Evolutionary conservation across 768 basidiomycete genomes (phyloP), one percentile per base, ranked within the genome.

Genomic region (Leccinum rimulosum): DNA sequence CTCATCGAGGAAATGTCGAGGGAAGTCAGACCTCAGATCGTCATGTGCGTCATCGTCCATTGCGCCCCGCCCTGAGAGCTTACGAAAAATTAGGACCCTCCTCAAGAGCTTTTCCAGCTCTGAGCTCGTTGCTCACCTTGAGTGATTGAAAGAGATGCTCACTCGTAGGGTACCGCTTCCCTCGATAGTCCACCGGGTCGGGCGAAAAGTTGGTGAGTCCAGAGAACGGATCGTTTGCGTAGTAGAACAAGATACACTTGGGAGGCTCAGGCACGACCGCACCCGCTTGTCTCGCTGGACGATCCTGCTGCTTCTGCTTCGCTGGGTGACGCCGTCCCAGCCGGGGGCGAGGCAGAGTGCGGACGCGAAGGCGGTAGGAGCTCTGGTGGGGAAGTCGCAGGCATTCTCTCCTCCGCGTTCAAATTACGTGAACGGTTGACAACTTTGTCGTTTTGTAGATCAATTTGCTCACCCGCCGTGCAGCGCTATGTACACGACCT

Each of bases 111-210:
- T 33, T 40, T 6, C 38, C 38, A 40, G 38, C 38, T 40, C 17
- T 8, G 43, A 56, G 48, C n/a, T 30, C 15, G 15, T 15, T 19
- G 15, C 71, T 69, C 49, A 74, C 75, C 73, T 76, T 80, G 64
- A 79, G 70, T 25, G 80, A 74, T 55, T 81, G 79, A 51, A 78
- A 81, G 43, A 82, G 62, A 61, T 81, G 81, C 61, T 80, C 80
- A 50, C 77, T 77, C 9, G 81, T 81, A 1, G 76, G 76, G 58
- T 81, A 81, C 3, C 61, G 48, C 60, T 73, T 76, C 14, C 76
- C 75, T 12, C 63, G 57, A 58, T 78, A 79, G 22, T 69, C 63
- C 31, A 82, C 73, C 4, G 74, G 65, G 63, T 81, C 75, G 6
- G 76, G 64, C 3, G 80, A 80, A 59, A 78, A 78, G 64, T 79